Base-by-base conservation (phyloP, 306 rosid genomes). In the Gastrolobium bilobum region DNA sequence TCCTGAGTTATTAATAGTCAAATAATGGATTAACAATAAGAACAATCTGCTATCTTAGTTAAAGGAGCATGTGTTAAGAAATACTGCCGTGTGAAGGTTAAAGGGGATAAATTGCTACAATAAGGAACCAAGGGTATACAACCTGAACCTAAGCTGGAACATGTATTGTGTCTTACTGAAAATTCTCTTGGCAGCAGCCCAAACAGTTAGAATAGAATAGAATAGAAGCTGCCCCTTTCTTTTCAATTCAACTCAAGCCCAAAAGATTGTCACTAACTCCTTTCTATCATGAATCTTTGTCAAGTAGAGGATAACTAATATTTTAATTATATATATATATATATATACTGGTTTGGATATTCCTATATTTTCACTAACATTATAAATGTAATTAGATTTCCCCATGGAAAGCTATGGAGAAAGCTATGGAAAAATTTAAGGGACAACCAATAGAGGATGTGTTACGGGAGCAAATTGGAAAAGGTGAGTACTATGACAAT, bases 381-480 rank as follows among this genome's bases (percentile, higher is more conserved):
- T 46, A 54, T 61, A 43, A 71, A 71, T 78, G 48, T 40, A 38
- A 62, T 71, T 80, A 90, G 95, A 83, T 79, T 74, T 87, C 86
- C 51, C 88, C 88, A 44, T 85, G 89, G 91, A 81, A 86, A 66
- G 75, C 82, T 77, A 40, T 86, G 51, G 76, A 85, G 81, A 74
- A 86, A 57, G 84, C 84, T 20, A 75, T 83, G 69, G 89, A 80
- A 65, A 87, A 82, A 51, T 83, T 85, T 47, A 90, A 89, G 87
- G 88, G 90, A 73, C 52, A 71, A 31, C 88, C 99, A 2, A 62
- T 95, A 77, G 96, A 95, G 81, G 90, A 89, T 73, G 64, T 86
- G 11, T 65, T 94, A 65, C 85, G 87, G 63, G 71, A 85, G 66
- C 97, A 90, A 88, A 85, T 92, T 75, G 88, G 85, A 78, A 90